Conservation (phyloP, 1,139 yeast species). For the Yamadazyma atlantica region DNA sequence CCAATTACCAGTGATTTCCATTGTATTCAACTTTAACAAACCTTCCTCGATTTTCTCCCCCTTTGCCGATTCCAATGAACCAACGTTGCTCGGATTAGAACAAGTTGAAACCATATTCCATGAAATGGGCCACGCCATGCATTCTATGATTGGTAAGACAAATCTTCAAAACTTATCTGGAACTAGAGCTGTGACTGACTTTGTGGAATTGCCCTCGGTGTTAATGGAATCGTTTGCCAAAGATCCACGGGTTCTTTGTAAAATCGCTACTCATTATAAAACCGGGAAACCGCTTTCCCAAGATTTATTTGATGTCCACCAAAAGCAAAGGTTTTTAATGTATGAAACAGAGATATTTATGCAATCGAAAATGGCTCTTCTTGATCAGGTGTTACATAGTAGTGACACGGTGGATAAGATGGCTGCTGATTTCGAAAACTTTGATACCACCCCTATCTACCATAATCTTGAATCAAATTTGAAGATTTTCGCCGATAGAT, state of each 20-base stretch:
- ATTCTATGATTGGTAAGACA: constrained; percentile 93
- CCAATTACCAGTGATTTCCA: constrained; percentile 86
- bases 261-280: constrained; percentile 72
- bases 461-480: constrained; percentile 62
- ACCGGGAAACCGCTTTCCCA: constrained; percentile 65
- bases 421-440: constrained; percentile 18
- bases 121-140: constrained; percentile 99
- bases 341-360: constrained; percentile 76
- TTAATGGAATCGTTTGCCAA: constrained; percentile 91
- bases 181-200: constrained; percentile 93
- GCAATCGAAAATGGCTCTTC: constrained; percentile 85
- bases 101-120: constrained; percentile 95
- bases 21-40: constrained; percentile 81
- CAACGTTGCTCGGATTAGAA: constrained; percentile 58
- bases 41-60: constrained; percentile 10
- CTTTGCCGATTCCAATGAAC: constrained; percentile 16
- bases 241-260: constrained; percentile 70
- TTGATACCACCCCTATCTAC: constrained; percentile 59
- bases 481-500: constrained; percentile 56
- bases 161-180: constrained; percentile 90
- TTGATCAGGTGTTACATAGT: constrained; percentile 78
- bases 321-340: constrained; percentile 52
- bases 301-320: constrained; percentile 49
- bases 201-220: constrained; percentile 94
- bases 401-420: constrained; percentile 33